Evolutionary conservation across 2,329 filamentous ascomycete species (phyloP).

Genomic region (Gliomastix tumulicola): DNA sequence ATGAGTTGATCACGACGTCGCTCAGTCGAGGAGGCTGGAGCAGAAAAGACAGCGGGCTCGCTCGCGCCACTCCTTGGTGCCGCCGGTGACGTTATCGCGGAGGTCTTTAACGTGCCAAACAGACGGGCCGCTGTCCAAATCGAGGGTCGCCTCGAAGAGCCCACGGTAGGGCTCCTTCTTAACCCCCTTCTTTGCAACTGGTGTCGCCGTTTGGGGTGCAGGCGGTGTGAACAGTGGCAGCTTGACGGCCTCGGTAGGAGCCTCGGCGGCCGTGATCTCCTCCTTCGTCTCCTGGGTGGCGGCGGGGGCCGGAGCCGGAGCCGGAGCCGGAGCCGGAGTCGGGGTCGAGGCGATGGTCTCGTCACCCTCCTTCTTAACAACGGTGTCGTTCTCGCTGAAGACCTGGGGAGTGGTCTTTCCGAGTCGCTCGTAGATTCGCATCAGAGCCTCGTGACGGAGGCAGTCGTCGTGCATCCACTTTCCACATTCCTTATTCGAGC

Average conservation of each 20-base stretch:
- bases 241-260: slow-evolving; percentile 4
- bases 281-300: no score
- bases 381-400: slow-evolving; percentile 24
- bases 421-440: slow-evolving; percentile 40
- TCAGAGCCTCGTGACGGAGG: slow-evolving; percentile 47
- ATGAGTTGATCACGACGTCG: not conserved
- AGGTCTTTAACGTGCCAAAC: slow-evolving; percentile 45
- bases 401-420: slow-evolving; percentile 44
- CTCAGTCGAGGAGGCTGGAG: slow-evolving; percentile 34
- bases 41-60: slow-evolving; percentile 42
- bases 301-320: no score
- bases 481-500: slow-evolving; percentile 44
- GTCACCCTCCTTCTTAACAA: slow-evolving; percentile 13
- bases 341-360: not conserved
- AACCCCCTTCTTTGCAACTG: not conserved
- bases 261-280: slow-evolving; percentile 4
- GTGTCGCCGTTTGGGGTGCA: not conserved
- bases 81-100: slow-evolving; percentile 36
- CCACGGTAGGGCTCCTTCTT: slow-evolving; percentile 30
- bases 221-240: not conserved
- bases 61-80: slow-evolving; percentile 47
- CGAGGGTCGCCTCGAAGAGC: slow-evolving; percentile 42
- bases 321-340: not conserved
- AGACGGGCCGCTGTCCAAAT: slow-evolving; percentile 38
- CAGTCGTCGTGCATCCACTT: slow-evolving; percentile 60